Evolutionary conservation across 2,329 filamentous ascomycete species (phyloP).

Genomic region (Verticillium tricorpus): DNA sequence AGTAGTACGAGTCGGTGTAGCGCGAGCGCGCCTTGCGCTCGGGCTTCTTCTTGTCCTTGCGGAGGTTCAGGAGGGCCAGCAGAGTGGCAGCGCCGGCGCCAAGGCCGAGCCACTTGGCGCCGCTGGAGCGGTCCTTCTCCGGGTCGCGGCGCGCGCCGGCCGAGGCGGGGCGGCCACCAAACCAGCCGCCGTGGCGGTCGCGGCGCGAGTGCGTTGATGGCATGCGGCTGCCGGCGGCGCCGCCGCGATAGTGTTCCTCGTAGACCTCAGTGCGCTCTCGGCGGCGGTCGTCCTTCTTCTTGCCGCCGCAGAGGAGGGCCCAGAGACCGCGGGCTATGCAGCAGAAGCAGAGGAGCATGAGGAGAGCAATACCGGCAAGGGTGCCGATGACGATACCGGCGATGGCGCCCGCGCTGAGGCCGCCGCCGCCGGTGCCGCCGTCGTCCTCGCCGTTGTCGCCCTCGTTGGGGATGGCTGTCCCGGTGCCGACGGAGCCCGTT

Average conservation of each 20-base stretch:
- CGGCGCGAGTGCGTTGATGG: constrained; percentile 41
- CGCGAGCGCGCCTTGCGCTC: constrained; percentile 33
- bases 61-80: constrained; percentile 49
- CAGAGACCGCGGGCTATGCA: constrained; percentile 62
- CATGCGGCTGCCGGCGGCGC: constrained; percentile 31
- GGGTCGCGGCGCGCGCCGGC: constrained; percentile 35
- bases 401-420: constrained; percentile 67
- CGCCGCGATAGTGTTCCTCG: constrained; percentile 56
- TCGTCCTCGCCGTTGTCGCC: constrained; percentile 20
- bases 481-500: constrained; percentile 48
- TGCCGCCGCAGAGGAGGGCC: constrained; percentile 59
- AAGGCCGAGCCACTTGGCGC: constrained; percentile 48
- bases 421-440: constrained; percentile 32
- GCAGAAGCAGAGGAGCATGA: constrained; percentile 70
- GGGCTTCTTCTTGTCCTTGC: constrained; percentile 43
- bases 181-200: constrained; percentile 54
- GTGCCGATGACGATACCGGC: constrained; percentile 77
- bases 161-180: constrained; percentile 35
- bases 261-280: constrained; percentile 54
- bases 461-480: constrained; percentile 36
- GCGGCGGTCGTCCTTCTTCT: constrained; percentile 41
- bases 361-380: constrained; percentile 60
- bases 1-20: constrained; percentile 51
- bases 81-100: constrained; percentile 47
- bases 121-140: constrained; percentile 45